Evolutionary conservation across 1,284 basidiomycete genomes (phyloP), one percentile per base, ranked within the genome.

Genomic region (Marasmius sp.): DNA sequence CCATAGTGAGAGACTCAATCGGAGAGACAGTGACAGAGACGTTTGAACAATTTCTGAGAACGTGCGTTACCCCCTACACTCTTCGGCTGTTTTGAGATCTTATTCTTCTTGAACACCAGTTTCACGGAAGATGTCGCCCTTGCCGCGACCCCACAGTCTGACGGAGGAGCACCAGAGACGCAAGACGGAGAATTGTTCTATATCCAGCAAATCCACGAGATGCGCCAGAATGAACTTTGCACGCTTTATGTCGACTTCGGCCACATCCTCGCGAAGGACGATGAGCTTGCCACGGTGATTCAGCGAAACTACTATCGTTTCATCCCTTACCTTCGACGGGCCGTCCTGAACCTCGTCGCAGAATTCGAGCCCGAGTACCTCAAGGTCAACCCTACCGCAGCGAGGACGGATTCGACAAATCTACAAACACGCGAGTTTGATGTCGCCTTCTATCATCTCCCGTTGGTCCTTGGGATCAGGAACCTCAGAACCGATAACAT

Each of bases 201-300:
- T 74, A 82, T 98, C 66, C 89, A 94, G 62, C 95, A 97, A 77
- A 92, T 99, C 69, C 89, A 92, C 71, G 91, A 88, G 39, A 94
- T 99, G 92, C 89, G 92, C 64, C 92, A 97, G 73, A 95, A 93
- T 73, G 90, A 95, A 72, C 83, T 97, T 58, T 94, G 94, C 1
- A 99, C 97, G 0, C 89, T 99, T 69, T 99, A 97, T 71, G 92
- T 99, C 74, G 96, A 98, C 79, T 98, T 92, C 66, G 86, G 88
- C 12, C 96, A 99, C 73, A 83, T 99, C 22, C 84, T 98, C 22
- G 88, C 92, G 70, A 85, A 89, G 61, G 95, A 98, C 72, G 94
- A 96, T 67, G 89, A 96, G 1, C 88, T 99, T 10, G 95, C 96
- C 0, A 87, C 91, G 61, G 96, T 97, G 3, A 94, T 99, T 66